A percentile compares a stretch with the other conserved stretches of the same genome.
These are phyloP conservation scores for Tylopilus intermedius DNA, from an alignment of 768 basidiomycete species.

Conservation along the genomic window DNA sequence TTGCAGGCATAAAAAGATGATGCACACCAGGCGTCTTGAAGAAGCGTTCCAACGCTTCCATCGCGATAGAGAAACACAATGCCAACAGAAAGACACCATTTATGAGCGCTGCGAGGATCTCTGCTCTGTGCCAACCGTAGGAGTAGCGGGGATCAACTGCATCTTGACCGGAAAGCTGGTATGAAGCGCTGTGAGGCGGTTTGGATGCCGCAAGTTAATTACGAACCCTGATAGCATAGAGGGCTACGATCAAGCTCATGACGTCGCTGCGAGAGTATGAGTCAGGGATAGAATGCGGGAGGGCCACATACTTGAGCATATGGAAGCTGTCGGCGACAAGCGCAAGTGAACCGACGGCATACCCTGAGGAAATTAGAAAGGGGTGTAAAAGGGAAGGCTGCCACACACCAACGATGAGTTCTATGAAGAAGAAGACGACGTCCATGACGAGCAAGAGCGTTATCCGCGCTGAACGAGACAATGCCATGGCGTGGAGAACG, in stretches of 20 bases:
- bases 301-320: conserved; percentile 83
- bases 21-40: conserved; percentile 70
- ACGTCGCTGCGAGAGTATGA: conserved; percentile 67
- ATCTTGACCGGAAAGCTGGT: conserved; percentile 59
- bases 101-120: conserved; percentile 89
- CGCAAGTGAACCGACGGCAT: conserved; percentile 93
- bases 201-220: conserved; percentile 1
- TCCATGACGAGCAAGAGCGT: conserved; percentile 79
- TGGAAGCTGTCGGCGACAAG: conserved; percentile 97
- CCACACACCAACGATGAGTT: conserved; percentile 67
- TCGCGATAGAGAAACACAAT: conserved; percentile 89
- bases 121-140: conserved; percentile 99
- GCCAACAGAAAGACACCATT: conserved; percentile 98
- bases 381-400: conserved; percentile 8
- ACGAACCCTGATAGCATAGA: conserved; percentile 84
- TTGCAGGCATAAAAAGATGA: conserved; percentile 2
- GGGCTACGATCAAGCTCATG: conserved; percentile 88
- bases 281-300: conserved; percentile 2
- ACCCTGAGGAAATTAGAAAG: conserved; percentile 47
- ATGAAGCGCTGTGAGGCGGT: conserved; percentile 3
- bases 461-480: conserved; percentile 71
- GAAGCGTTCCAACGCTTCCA: conserved; percentile 90
- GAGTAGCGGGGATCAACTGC: conserved; percentile 74
- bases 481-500: conserved; percentile 23
- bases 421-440: conserved; percentile 79